Base-by-base conservation (phyloP, 1,139 yeast species). In the Pichia sorboxylosa region DNA sequence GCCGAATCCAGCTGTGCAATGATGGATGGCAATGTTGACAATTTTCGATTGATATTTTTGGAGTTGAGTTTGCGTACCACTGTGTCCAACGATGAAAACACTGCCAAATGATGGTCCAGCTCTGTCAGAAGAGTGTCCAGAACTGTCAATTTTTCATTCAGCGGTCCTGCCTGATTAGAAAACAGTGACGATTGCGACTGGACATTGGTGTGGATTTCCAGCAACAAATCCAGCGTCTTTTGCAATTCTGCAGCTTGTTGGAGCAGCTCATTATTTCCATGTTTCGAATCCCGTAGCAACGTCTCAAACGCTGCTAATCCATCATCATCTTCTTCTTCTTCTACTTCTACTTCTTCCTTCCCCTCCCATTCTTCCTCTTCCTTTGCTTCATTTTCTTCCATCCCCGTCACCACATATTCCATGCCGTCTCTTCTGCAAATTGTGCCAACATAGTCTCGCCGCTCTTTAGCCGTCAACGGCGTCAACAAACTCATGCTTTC, bases 41-140 rank as follows among this genome's bases (percentile, higher is more conserved):
- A n/a, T n/a, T n/a, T n/a, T n/a, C n/a, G n/a, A 19, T 78, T 69
- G 2, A 83, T 83, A 2, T 63, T 52, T 32, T 52, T 50, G 3
- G 84, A 82, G 17, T 73, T 69, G 40, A 90, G 63, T 29, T 66
- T 65, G 38, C 74, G 66, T 16, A 83, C 78, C 20, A 84, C 76
- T 4, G 67, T 61, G 34, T 84, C 94, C 37, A 87, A 59, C 18
- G 70, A 64, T 39, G 80, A 85, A 49, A 83, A 85, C 35, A 74
- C 64, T 27, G 61, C 57, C 38, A 87, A 63, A 34, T 74, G 66
- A 1, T 48, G 41, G 24, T 70, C 66, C 16, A 87, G 60, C 5
- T 72, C 69, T 2, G 57, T 54, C 26, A 71, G 62, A 29, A 74
- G 56, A 1, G 42, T 37, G 13, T 60, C 58, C 37, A 75, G 59